Conservation (phyloP, 2,329 filamentous ascomycete genomes). For the Didymella pomorum region DNA sequence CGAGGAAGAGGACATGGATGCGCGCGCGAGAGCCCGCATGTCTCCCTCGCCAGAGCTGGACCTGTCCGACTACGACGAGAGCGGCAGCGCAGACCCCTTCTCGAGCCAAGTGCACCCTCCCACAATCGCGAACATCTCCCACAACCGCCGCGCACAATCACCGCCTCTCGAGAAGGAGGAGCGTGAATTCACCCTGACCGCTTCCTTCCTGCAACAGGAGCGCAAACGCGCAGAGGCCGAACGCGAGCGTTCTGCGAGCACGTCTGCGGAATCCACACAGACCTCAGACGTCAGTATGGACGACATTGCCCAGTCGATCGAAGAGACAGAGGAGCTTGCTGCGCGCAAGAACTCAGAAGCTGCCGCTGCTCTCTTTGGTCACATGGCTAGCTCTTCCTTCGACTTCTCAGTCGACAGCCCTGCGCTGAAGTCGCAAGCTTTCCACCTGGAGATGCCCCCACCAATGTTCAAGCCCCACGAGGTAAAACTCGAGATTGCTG, state of each 20-base stretch:
- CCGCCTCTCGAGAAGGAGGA: constrained; percentile 93
- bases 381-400: constrained; percentile 51
- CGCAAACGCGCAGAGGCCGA: constrained; percentile 54
- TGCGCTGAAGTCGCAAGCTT: constrained; percentile 50
- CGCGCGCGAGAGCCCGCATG: constrained; percentile 68
- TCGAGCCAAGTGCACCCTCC: constrained; percentile 58
- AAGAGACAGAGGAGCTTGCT: constrained; percentile 58
- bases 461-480: constrained; percentile 43
- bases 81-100: constrained; percentile 65
- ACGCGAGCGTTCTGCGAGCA: constrained; percentile 51
- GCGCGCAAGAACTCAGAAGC: constrained; percentile 61
- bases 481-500: constrained; percentile 44
- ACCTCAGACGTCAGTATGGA: constrained; percentile 47
- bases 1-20: constrained; percentile 70
- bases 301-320: constrained; percentile 48
- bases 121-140: constrained; percentile 56
- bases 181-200: constrained; percentile 95
- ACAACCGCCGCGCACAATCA: constrained; percentile 77
- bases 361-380: constrained; percentile 59
- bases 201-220: constrained; percentile 77
- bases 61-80: constrained; percentile 84
- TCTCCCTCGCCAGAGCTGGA: constrained; percentile 95
- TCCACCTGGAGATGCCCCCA: constrained; percentile 45
- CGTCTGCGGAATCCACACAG: constrained; percentile 46
- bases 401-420: constrained; percentile 56